Conservation (phyloP, 2,329 filamentous ascomycete species). For the Ascochyta lentis region DNA sequence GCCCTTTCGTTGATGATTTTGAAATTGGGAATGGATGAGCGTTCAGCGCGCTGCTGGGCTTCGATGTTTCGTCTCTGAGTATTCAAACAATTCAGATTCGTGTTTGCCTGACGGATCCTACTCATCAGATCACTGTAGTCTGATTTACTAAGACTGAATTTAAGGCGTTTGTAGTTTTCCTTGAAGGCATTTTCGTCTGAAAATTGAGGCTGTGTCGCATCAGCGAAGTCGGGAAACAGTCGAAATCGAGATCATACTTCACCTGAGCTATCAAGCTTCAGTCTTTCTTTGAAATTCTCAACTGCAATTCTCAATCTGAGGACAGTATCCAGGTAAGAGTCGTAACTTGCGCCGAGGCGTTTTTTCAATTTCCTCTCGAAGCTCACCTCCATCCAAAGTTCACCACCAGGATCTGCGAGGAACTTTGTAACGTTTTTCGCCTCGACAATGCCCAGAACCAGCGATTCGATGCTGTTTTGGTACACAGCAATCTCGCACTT, state of each 20-base stretch:
- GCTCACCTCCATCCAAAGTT: background rate
- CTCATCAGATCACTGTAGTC: slow-evolving; percentile 37
- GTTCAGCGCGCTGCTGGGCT: background rate
- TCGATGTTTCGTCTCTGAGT: slow-evolving; percentile 4
- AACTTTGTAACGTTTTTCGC: slow-evolving; percentile 2
- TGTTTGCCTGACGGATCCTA: slow-evolving; percentile 11
- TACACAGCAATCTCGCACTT: slow-evolving; percentile 1
- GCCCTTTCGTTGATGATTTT: background rate
- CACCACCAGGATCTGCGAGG: slow-evolving; percentile 2
- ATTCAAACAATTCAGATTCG: background rate
- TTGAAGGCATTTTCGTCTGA: slow-evolving; percentile 30
- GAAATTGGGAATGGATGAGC: background rate
- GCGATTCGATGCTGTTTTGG: slow-evolving; percentile 1
- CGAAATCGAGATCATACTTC: background rate
- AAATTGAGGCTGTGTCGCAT: slow-evolving; percentile 34
- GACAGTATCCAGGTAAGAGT: background rate
- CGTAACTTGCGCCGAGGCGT: slow-evolving; percentile 1
- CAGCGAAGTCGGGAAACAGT: background rate
- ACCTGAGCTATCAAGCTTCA: background rate
- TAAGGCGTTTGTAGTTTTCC: slow-evolving; percentile 38
- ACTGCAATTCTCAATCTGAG: background rate
- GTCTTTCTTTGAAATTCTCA: background rate
- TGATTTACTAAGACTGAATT: slow-evolving; percentile 36
- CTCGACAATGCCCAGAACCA: background rate
- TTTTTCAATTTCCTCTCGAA: slow-evolving; percentile 1